phyloP scores from a whole-genome alignment of 2,329 filamentous ascomycete genomes.

The Amauroascus verrucosus region DNA sequence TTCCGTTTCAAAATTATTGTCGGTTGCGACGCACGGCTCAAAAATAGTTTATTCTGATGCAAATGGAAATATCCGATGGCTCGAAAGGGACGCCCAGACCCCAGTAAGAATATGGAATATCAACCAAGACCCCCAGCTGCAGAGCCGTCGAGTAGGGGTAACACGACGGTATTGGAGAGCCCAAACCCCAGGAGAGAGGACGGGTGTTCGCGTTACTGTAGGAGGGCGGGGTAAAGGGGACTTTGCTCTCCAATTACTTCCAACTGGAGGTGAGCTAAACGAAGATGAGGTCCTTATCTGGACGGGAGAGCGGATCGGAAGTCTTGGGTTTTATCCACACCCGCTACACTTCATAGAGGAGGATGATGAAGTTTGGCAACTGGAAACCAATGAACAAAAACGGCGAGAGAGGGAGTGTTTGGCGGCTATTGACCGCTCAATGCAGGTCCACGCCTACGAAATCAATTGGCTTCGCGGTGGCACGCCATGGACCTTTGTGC shows the following conservation, averaged over 20 bases:
- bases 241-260: constrained; percentile 69
- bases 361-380: constrained; percentile 39
- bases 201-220: neutral
- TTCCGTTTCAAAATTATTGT: constrained; percentile 68
- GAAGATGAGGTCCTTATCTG: constrained; percentile 68
- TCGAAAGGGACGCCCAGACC: constrained; percentile 66
- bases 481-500: neutral
- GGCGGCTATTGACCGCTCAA: neutral
- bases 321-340: constrained; percentile 53
- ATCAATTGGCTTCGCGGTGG: neutral
- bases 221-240: constrained; percentile 42
- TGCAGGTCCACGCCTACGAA: neutral
- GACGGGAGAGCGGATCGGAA: constrained; percentile 75
- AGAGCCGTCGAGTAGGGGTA: neutral
- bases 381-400: constrained; percentile 38
- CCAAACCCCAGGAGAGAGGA: constrained; percentile 38
- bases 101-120: constrained; percentile 49
- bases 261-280: constrained; percentile 39
- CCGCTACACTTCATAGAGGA: constrained; percentile 33
- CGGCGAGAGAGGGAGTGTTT: constrained; percentile 41
- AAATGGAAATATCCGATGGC: constrained; percentile 76
- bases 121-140: constrained; percentile 29
- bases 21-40: constrained; percentile 70
- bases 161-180: constrained; percentile 24
- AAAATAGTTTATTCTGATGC: constrained; percentile 75